These are phyloP conservation scores for Vicia sativa DNA, from an alignment of 306 rosid species.

Conservation along the genomic window DNA sequence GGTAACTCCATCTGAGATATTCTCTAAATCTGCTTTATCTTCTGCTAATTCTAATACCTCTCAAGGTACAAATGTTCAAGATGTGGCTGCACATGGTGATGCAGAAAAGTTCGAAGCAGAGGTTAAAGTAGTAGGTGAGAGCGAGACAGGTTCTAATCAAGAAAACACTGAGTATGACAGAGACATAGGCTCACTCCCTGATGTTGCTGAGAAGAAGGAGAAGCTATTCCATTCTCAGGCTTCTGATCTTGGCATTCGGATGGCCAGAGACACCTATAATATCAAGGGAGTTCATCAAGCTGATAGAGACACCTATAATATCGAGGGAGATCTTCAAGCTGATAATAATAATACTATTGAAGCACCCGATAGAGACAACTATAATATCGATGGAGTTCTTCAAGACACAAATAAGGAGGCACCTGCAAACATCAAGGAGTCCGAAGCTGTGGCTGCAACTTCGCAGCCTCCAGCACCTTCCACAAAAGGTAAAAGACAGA, in stretches of 20 bases:
- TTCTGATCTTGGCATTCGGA: slow-evolving; percentile 62
- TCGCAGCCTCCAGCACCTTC: slow-evolving; percentile 54
- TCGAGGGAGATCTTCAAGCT: slow-evolving; percentile 43
- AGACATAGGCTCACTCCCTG: slow-evolving; percentile 44
- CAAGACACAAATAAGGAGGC: slow-evolving; percentile 49
- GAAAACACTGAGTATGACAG: slow-evolving; percentile 42
- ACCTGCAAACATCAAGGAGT: slow-evolving; percentile 45
- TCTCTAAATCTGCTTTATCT: slow-evolving; percentile 54
- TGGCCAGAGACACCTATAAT: slow-evolving; percentile 57
- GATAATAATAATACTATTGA: slow-evolving; percentile 40
- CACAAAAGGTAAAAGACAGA: slow-evolving; percentile 57
- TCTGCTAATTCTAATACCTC: slow-evolving; percentile 52
- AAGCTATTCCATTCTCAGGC: slow-evolving; percentile 73
- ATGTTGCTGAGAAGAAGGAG: slow-evolving; percentile 54
- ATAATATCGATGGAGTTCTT: slow-evolving; percentile 42
- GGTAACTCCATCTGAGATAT: slow-evolving; percentile 71
- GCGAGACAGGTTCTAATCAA: slow-evolving; percentile 47
- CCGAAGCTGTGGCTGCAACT: slow-evolving; percentile 43
- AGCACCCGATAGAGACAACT: slow-evolving; percentile 37
- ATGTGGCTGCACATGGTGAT: slow-evolving; percentile 47
- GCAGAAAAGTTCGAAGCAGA: slow-evolving; percentile 51
- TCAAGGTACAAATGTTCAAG: slow-evolving; percentile 54
- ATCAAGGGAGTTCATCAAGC: slow-evolving; percentile 43
- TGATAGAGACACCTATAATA: slow-evolving; percentile 49
- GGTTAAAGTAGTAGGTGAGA: slow-evolving; percentile 60